Evolutionary conservation across 768 basidiomycete species (phyloP).

Genomic region (Tylopilus intermedius): DNA sequence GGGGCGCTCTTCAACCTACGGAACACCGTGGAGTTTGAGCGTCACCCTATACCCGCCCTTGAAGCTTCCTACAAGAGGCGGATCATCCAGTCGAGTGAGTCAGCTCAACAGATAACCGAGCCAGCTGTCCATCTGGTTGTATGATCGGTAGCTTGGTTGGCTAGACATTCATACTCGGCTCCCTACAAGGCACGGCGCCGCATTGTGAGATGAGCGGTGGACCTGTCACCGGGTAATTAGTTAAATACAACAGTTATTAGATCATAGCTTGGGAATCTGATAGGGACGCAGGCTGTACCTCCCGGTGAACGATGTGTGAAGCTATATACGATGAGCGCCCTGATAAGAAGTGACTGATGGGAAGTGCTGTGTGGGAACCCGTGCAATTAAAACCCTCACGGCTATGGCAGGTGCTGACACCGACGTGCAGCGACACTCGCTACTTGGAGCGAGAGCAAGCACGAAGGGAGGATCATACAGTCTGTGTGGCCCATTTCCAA

Average conservation of each 20-base stretch:
- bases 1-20: slow-evolving; percentile 16
- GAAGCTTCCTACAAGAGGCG: slow-evolving; percentile 2
- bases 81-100: neutral
- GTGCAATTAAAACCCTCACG: slow-evolving; percentile 4
- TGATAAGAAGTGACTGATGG: slow-evolving; percentile 54
- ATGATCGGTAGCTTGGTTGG: slow-evolving; percentile 23
- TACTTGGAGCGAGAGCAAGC: neutral
- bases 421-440: neutral
- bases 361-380: slow-evolving; percentile 31
- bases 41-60: slow-evolving; percentile 18
- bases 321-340: slow-evolving; percentile 35
- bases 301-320: slow-evolving; percentile 29
- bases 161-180: slow-evolving; percentile 17
- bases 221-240: slow-evolving; percentile 21
- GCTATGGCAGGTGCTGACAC: neutral
- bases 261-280: slow-evolving; percentile 27
- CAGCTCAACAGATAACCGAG: neutral
- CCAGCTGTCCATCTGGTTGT: neutral
- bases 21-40: slow-evolving; percentile 24
- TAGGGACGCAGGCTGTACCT: slow-evolving; percentile 26
- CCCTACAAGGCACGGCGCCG: slow-evolving; percentile 6
- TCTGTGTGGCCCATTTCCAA: neutral
- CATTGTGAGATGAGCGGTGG: slow-evolving; percentile 18
- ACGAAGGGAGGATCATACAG: neutral
- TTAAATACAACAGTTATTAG: slow-evolving; percentile 13